A percentile compares a stretch with the other conserved stretches of the same genome.
Conservation (phyloP, 179 eudicot genomes). For the Patellifolia procumbens region DNA sequence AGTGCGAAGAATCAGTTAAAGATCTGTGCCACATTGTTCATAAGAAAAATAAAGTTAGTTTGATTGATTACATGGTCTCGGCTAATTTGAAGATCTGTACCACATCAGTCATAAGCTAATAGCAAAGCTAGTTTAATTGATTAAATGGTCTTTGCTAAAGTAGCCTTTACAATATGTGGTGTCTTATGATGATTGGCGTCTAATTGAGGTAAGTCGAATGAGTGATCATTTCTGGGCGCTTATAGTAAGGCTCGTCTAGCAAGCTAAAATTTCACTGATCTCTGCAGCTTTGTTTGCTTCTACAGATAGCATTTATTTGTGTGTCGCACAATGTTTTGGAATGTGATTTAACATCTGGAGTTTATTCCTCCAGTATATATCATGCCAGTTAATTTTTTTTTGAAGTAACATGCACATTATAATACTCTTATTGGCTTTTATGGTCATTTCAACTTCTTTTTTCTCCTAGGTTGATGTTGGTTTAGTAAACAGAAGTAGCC, state of each 20-base stretch:
- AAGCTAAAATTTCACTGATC: neutral
- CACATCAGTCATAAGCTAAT: no score
- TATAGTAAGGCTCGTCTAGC: neutral
- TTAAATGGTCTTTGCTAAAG: neutral
- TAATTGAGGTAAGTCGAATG: neutral
- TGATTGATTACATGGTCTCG: neutral
- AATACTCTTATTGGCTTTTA: neutral
- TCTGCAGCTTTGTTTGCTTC: neutral
- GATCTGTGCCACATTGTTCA: neutral
- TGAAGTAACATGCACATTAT: neutral
- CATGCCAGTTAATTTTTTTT: neutral
- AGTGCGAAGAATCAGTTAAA: conserved; percentile 23
- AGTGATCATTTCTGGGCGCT: neutral
- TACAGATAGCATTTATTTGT: neutral
- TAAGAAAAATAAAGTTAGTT: neutral
- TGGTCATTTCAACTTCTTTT: neutral
- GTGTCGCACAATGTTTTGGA: neutral
- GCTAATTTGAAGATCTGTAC: no score
- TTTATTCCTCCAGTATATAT: neutral
- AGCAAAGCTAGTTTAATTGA: no score
- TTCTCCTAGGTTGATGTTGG: neutral
- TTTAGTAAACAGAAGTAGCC: neutral
- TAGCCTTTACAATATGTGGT: neutral
- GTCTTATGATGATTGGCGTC: neutral
- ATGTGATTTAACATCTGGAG: neutral